phyloP scores from a whole-genome alignment of 2,329 filamentous ascomycete genomes.

The Plenodomus biglobosus region DNA sequence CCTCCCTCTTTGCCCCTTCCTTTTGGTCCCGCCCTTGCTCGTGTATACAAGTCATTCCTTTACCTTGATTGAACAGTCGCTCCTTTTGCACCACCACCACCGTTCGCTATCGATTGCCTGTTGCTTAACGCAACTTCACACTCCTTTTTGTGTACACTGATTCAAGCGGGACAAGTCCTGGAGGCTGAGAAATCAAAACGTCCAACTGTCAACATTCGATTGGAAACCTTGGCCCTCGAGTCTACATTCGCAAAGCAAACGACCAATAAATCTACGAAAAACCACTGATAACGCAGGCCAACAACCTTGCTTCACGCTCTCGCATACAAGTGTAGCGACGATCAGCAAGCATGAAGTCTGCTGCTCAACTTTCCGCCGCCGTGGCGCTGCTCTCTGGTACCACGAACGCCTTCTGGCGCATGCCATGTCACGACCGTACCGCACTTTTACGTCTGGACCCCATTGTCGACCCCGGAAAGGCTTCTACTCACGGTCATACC shows the following conservation, averaged over 20 bases:
- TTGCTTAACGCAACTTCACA: constrained; percentile 22
- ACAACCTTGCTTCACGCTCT: constrained; percentile 3
- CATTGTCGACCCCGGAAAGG: constrained; percentile 34
- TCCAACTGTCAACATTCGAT: constrained; percentile 5
- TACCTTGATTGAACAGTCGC: constrained; percentile 16
- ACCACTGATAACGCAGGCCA: constrained; percentile 1
- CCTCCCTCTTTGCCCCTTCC: constrained; percentile 27
- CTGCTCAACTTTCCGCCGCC: constrained; percentile 29
- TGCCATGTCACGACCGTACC: constrained; percentile 66
- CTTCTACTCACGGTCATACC: constrained; percentile 36
- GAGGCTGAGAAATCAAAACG: constrained; percentile 24
- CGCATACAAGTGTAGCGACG: constrained; percentile 5
- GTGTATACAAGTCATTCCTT: constrained; percentile 33
- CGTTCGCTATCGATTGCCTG: constrained; percentile 28
- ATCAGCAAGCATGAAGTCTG: constrained; percentile 33
- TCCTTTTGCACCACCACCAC: constrained; percentile 25
- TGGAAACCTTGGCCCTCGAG: neutral
- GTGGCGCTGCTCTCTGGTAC: constrained; percentile 40
- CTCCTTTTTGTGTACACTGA: constrained; percentile 34
- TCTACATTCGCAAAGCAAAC: constrained; percentile 9
- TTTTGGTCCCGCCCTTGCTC: constrained; percentile 10
- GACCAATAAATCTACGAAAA: constrained; percentile 3
- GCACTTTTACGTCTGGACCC: constrained; percentile 60
- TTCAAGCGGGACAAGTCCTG: constrained; percentile 25
- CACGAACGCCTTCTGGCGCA: constrained; percentile 68